Percentiles rank a stretch among this genome's conserved stretches.
Conservation (phyloP, 2,329 filamentous ascomycete genomes). For the Cercospora sp. region DNA sequence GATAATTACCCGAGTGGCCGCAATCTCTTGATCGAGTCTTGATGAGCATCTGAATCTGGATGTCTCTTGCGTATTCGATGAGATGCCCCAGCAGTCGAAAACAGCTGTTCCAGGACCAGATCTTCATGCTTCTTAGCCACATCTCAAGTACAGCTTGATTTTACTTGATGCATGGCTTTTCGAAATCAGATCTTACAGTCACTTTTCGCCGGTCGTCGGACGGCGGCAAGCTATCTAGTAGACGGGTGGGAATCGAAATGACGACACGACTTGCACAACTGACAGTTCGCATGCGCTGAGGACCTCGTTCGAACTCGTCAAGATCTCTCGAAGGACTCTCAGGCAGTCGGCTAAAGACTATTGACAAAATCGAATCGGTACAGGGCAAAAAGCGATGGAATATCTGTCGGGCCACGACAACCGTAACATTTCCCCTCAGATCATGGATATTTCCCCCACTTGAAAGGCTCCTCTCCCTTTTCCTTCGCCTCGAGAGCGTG, state of each 20-base stretch:
- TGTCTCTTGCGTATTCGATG: not conserved
- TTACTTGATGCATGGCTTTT: too few species aligned
- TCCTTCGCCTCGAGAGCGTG: constrained; percentile 41
- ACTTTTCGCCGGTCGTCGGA: not conserved
- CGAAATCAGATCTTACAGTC: too few species aligned
- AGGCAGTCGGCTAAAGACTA: not conserved
- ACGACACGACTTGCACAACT: not conserved
- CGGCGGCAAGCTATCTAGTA: not conserved
- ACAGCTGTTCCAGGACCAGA: not conserved
- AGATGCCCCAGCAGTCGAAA: not conserved
- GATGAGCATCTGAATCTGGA: not conserved
- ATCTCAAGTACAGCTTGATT: too few species aligned
- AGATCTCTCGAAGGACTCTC: not conserved
- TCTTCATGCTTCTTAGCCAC: not conserved
- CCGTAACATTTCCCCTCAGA: not conserved
- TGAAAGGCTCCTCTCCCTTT: constrained; percentile 28
- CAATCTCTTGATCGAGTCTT: not conserved
- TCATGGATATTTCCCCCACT: constrained; percentile 26
- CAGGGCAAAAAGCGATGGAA: not conserved
- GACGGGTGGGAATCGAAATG: not conserved
- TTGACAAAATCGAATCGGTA: not conserved
- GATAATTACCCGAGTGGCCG: not conserved
- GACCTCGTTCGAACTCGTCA: not conserved
- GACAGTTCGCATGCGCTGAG: not conserved
- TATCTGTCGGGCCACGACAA: not conserved